These are phyloP conservation scores for Lachnellula subtilissima DNA, from an alignment of 2,329 filamentous ascomycete genomes.

Conservation along the genomic window DNA sequence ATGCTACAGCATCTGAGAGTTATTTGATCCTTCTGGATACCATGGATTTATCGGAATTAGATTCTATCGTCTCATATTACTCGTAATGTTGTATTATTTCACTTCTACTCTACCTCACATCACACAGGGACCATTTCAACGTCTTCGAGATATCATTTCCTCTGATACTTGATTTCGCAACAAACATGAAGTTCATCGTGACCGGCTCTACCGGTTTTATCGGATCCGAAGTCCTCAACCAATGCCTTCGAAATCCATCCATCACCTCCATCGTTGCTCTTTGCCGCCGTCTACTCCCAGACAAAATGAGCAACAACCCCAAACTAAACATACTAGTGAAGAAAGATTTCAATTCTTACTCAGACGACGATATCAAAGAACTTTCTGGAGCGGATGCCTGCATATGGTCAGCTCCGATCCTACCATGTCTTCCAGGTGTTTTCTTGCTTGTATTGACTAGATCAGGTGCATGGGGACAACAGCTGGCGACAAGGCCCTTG, in stretches of 20 bases:
- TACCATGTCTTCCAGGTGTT: no score
- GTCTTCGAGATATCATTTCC: neutral
- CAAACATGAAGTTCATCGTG: constrained; percentile 49
- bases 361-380: constrained; percentile 2
- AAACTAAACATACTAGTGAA: constrained; percentile 32
- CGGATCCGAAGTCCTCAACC: constrained; percentile 47
- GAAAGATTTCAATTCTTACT: constrained; percentile 49
- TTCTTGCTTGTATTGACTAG: neutral
- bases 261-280: constrained; percentile 50
- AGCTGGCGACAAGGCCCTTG: neutral
- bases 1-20: no score
- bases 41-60: no score
- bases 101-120: neutral
- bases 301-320: constrained; percentile 26
- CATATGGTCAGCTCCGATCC: constrained; percentile 11
- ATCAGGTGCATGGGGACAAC: constrained; percentile 7
- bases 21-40: no score
- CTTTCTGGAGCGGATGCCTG: constrained; percentile 14
- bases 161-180: neutral
- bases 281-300: constrained; percentile 42
- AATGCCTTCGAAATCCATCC: constrained; percentile 44
- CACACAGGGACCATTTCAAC: neutral
- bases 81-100: neutral
- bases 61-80: no score
- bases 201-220: constrained; percentile 53